Percentiles rank a stretch among this genome's conserved stretches.
Evolutionary conservation across 2,329 filamentous ascomycete species (phyloP).

Genomic region (Conoideocrella luteorostrata): DNA sequence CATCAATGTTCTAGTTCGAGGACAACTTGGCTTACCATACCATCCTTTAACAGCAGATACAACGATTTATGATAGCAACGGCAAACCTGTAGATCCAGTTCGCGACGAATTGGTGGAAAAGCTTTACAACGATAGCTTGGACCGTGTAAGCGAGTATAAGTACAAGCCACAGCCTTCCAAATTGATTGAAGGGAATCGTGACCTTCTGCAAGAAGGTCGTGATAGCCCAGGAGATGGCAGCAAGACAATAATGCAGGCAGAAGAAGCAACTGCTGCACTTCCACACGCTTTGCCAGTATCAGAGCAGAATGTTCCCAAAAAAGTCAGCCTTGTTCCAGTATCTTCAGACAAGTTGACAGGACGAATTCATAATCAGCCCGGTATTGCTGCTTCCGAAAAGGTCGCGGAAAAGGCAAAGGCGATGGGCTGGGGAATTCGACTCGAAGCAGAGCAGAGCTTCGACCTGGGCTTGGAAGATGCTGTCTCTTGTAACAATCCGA

Average conservation of each 20-base stretch:
- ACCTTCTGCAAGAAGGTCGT: conserved; percentile 73
- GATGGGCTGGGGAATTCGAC: conserved; percentile 76
- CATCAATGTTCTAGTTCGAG: conserved; percentile 81
- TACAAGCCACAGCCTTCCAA: conserved; percentile 65
- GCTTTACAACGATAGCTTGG: conserved; percentile 90
- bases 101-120: conserved; percentile 82
- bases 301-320: conserved; percentile 46
- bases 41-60: conserved; percentile 74
- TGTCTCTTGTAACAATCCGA: conserved; percentile 59
- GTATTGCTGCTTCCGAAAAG: conserved; percentile 60
- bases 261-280: conserved; percentile 61
- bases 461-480: conserved; percentile 67
- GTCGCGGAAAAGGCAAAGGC: conserved; percentile 70
- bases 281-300: conserved; percentile 47
- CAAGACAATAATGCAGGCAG: conserved; percentile 63
- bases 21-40: conserved; percentile 81
- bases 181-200: conserved; percentile 74
- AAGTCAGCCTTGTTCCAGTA: conserved; percentile 54
- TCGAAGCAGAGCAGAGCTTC: conserved; percentile 53
- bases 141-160: conserved; percentile 85
- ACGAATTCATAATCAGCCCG: conserved; percentile 63
- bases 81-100: conserved; percentile 67
- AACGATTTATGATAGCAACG: conserved; percentile 82
- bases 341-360: conserved; percentile 66
- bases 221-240: conserved; percentile 67